Evolutionary conservation across 371 early-diverging fungal genomes (phyloP).

Genomic region (Circinella umbellata): DNA sequence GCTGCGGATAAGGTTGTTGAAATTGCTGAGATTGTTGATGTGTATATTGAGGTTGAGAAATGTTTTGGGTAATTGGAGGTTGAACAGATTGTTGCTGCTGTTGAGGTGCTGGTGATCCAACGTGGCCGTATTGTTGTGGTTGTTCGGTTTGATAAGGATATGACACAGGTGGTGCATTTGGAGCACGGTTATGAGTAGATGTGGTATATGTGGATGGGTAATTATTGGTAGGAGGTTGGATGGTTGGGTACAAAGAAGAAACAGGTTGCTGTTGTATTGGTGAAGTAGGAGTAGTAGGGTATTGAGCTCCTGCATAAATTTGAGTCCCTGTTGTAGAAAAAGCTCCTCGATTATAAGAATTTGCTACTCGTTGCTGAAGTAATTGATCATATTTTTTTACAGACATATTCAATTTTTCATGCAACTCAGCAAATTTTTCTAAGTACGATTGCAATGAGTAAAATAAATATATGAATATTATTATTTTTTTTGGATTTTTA

Average conservation of each 20-base stretch:
- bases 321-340: neutral
- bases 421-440: constrained; percentile 58
- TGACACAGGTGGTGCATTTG: constrained; percentile 1
- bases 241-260: constrained; percentile 7
- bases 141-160: neutral
- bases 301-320: neutral
- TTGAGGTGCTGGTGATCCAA: neutral
- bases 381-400: constrained; percentile 82
- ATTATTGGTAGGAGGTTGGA: neutral
- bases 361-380: constrained; percentile 60
- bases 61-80: neutral
- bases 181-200: neutral
- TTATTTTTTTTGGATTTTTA: neutral
- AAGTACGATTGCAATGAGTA: neutral
- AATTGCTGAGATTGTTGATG: neutral
- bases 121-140: neutral
- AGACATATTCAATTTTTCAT: constrained; percentile 77
- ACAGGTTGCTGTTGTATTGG: neutral
- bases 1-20: constrained; percentile 12
- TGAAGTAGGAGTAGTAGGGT: neutral
- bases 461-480: constrained; percentile 23
- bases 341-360: constrained; percentile 6
- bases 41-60: neutral
- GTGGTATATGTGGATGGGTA: neutral
- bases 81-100: neutral